phyloP scores from a whole-genome alignment of 805 yeast genomes.

The Alloascoidea hylecoeti region DNA sequence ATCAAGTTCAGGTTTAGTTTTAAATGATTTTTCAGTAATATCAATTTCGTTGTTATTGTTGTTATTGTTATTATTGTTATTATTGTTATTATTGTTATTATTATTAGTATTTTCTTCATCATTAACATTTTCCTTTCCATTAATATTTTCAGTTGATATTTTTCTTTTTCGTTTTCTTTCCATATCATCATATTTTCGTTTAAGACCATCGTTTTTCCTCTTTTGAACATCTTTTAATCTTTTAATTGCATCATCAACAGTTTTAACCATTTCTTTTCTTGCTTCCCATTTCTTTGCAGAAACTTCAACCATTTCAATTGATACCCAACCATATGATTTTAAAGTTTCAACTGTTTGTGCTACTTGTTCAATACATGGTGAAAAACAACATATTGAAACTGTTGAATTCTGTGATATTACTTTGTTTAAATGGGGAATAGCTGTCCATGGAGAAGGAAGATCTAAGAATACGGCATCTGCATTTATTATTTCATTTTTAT shows the following conservation, averaged over 20 bases:
- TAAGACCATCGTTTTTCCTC: conserved; percentile 55
- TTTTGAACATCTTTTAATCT: conserved; percentile 69
- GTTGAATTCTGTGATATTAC: conserved; percentile 40
- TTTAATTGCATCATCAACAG: conserved; percentile 64
- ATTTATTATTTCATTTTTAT: conserved; percentile 16
- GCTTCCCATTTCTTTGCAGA: conserved; percentile 81
- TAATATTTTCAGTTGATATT: conserved; percentile 8
- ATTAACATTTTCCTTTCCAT: conserved; percentile 13
- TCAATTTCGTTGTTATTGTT: conserved; percentile 7
- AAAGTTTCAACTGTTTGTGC: conserved; percentile 70
- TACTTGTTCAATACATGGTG: conserved; percentile 97
- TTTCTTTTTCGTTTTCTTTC: conserved; percentile 11
- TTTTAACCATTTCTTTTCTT: conserved; percentile 75
- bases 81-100: conserved; percentile 2
- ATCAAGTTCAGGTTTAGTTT: conserved; percentile 4
- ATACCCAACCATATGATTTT: conserved; percentile 66
- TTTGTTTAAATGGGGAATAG: conserved; percentile 56
- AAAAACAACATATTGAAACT: conserved; percentile 82
- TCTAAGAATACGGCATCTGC: conserved; percentile 80
- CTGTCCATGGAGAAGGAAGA: conserved; percentile 95
- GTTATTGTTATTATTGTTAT: conserved; percentile 3
- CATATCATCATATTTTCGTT: conserved; percentile 27
- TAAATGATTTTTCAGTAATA: conserved; percentile 4
- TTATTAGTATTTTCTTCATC: conserved; percentile 9
- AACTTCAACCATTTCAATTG: conserved; percentile 86